These are phyloP conservation scores for Mucor racemosus DNA, from an alignment of 371 early-diverging fungal species.

Conservation along the genomic window DNA sequence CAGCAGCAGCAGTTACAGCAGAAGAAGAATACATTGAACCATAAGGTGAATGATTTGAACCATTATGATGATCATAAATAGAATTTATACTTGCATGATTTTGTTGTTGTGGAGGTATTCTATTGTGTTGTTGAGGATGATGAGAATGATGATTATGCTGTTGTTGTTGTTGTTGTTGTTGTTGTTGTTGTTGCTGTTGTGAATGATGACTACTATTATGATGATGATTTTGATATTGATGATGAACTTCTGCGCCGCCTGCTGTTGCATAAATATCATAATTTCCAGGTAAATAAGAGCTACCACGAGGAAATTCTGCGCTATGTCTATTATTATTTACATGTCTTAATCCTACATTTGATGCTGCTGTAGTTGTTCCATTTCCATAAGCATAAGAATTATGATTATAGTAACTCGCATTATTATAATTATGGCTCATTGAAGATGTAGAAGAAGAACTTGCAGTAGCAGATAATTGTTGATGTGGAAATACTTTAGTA, in stretches of 20 bases:
- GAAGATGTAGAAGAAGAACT: not conserved
- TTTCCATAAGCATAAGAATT: not conserved
- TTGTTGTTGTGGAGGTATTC: conserved; percentile 9
- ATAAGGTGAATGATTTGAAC: not conserved
- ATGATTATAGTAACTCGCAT: not conserved
- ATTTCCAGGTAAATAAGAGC: conserved; percentile 5
- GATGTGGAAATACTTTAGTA: conserved; percentile 7
- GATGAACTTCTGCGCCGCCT: conserved; percentile 1
- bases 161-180: conserved; percentile 8
- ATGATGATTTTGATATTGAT: conserved; percentile 13
- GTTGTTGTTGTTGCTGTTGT: conserved; percentile 8
- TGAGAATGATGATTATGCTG: conserved; percentile 1
- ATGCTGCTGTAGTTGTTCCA: not conserved
- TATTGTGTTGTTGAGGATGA: conserved; percentile 9
- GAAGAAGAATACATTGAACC: conserved; percentile 6
- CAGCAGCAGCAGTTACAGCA: not conserved
- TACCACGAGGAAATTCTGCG: conserved; percentile 19
- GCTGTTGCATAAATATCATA: conserved; percentile 22
- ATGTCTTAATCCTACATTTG: conserved; percentile 3
- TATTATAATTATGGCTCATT: conserved; percentile 2
- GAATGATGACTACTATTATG: not conserved
- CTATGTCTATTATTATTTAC: conserved; percentile 20
- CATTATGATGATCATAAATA: conserved; percentile 3
- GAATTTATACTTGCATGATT: conserved; percentile 1
- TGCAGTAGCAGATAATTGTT: not conserved